Evolutionary conservation across 1,284 basidiomycete genomes (phyloP), one percentile per base, ranked within the genome.

Genomic region (Cryptococcus neoformans): DNA sequence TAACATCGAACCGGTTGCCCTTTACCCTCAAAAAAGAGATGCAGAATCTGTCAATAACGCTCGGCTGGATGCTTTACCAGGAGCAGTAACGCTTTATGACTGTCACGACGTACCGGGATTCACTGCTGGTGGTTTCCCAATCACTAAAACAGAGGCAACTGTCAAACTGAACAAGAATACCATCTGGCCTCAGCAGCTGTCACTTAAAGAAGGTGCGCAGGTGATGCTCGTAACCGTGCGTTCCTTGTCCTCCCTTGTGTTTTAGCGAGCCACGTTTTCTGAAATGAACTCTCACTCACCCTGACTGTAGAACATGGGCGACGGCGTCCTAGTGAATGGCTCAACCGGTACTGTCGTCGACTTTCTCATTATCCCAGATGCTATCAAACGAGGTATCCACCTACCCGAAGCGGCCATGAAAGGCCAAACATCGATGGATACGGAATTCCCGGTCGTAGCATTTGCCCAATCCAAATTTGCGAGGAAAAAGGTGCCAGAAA

Each of bases 181-280:
- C 0, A 62, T 66, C 11, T 73, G 66, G 66, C 62, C 64, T 2
- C 44, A 65, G 37, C 44, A 52, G 14, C 47, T 74, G 39, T 11
- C 47, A 6, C 17, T 74, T 7, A 72, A 70, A 46, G 56, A 69
- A 21, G 71, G 71, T 0, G 70, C 73, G 1, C 55, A 69, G 55
- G 71, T 74, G 12, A 74, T 74, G 73, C 66, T 74, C 2, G 59
- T 72, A 1, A 64, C 58, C 12, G 71, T 72, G 49, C 60, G 69
- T 62, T 3, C 3, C 28, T 28, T 28, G 10, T 6, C 17, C 16
- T 17, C 34, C 28, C 8, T 42, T 49, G 21, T 17, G 44, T n/a
- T 21, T 12, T 10, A 44, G 50, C 3, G 28, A 28, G 28, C 28
- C 28, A 41, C 9, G 35, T 14, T n/a, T 28, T 11, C 39, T 54